Evolutionary conservation across 257 asterid species (phyloP).

Genomic region (Solanum pennellii): DNA sequence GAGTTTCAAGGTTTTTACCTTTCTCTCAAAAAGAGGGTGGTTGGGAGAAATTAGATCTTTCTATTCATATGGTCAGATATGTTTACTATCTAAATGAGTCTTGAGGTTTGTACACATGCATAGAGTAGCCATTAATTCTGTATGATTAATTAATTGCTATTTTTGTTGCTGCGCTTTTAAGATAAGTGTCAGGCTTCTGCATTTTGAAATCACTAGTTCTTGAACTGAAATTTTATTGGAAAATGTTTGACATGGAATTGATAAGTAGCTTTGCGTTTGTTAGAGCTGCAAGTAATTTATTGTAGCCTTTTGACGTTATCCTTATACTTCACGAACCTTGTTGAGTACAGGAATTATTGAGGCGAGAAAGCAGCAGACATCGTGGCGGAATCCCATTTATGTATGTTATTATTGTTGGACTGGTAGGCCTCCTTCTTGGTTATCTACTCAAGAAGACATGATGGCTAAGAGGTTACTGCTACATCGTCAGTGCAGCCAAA

Average conservation of each 20-base stretch:
- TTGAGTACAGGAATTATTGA: slow-evolving; percentile 53
- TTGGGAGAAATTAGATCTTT: not conserved
- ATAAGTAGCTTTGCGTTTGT: not conserved
- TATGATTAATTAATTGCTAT: not conserved
- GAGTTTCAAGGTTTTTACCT: not conserved
- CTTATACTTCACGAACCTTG: not conserved
- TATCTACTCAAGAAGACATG: slow-evolving; percentile 64
- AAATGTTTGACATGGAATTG: not conserved
- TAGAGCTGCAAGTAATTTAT: not conserved
- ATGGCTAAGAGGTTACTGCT: slow-evolving; percentile 4
- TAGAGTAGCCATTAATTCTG: not conserved
- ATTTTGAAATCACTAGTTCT: not conserved
- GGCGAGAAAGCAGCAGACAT: slow-evolving; percentile 48
- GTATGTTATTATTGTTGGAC: slow-evolving; percentile 55
- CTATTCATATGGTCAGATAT: not conserved
- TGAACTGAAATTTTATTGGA: not conserved
- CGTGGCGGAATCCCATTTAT: slow-evolving; percentile 53
- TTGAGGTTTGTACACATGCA: not conserved
- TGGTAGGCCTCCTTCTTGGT: slow-evolving; percentile 68
- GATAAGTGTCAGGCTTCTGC: not conserved
- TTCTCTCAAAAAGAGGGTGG: not conserved
- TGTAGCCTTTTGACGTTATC: not conserved
- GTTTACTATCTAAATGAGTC: not conserved
- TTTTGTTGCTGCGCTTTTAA: not conserved
- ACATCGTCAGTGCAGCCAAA: slow-evolving; percentile 9